Conservation (phyloP, 805 yeast genomes). For the Myxozyma melibiosi region DNA sequence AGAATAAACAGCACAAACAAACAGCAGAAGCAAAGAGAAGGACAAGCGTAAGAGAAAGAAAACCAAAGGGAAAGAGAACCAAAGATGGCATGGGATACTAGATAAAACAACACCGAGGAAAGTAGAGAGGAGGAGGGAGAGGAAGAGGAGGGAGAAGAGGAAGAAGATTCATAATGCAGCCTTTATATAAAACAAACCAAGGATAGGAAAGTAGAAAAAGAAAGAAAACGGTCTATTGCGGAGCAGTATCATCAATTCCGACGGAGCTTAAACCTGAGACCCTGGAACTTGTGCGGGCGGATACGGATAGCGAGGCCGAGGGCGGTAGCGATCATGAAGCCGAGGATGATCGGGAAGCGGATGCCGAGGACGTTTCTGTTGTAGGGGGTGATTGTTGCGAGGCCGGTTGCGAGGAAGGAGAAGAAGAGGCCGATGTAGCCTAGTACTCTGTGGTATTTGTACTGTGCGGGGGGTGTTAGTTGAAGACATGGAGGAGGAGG, state of each 20-base stretch:
- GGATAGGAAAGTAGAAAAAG: too few species aligned
- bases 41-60: background rate
- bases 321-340: slow-evolving; percentile 13
- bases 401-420: slow-evolving; percentile 3
- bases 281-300: slow-evolving; percentile 27
- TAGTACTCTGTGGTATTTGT: slow-evolving; percentile 39
- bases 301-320: slow-evolving; percentile 27
- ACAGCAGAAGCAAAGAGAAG: too few species aligned
- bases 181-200: too few species aligned
- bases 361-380: slow-evolving; percentile 20
- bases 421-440: slow-evolving; percentile 35
- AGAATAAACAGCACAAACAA: too few species aligned
- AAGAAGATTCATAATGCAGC: background rate
- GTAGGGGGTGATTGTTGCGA: slow-evolving; percentile 22
- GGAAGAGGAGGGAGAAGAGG: too few species aligned
- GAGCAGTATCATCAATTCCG: too few species aligned
- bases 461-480: slow-evolving; percentile 7
- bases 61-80: background rate
- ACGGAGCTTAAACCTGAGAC: slow-evolving; percentile 10
- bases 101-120: too few species aligned
- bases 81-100: too few species aligned
- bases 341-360: slow-evolving; percentile 8
- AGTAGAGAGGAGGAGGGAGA: too few species aligned
- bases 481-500: background rate
- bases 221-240: too few species aligned